Percentiles rank a stretch among this genome's conserved stretches.
phyloP scores from a whole-genome alignment of 1,139 yeast species.

The Saccharomyces hybrid region DNA sequence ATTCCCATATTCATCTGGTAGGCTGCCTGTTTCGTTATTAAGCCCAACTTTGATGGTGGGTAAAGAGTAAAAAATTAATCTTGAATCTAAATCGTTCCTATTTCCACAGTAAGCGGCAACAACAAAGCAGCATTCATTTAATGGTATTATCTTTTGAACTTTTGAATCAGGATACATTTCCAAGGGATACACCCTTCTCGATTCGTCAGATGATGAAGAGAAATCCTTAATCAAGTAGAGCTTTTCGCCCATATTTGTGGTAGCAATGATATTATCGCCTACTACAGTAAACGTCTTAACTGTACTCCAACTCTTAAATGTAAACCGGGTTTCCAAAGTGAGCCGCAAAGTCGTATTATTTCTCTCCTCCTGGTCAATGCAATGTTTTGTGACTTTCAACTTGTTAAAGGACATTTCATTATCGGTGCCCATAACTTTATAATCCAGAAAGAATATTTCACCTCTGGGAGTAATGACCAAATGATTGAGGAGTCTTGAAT shows the following conservation, averaged over 20 bases:
- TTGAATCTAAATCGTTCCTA: not conserved
- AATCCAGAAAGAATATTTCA: not conserved
- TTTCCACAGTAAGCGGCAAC: not conserved
- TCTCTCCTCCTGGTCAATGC: not conserved
- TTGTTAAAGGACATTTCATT: not conserved
- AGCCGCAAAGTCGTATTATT: not conserved
- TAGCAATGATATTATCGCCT: conserved; percentile 11
- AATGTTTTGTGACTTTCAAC: not conserved
- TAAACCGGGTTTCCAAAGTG: conserved; percentile 1
- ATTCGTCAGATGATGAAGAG: not conserved
- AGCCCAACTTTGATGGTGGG: not conserved
- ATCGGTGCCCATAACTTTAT: not conserved
- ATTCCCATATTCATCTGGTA: conserved; percentile 3
- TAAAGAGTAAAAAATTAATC: not conserved
- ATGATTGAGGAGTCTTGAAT: conserved; percentile 1
- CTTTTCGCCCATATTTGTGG: conserved; percentile 3
- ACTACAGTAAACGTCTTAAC: conserved; percentile 11
- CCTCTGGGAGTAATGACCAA: not conserved
- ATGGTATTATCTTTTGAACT: not conserved
- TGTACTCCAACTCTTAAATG: conserved; percentile 9
- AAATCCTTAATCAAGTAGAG: not conserved
- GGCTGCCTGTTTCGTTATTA: not conserved
- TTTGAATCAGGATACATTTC: not conserved
- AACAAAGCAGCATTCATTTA: not conserved
- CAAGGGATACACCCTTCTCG: not conserved